A percentile compares a stretch with the other conserved stretches of the same genome.
Evolutionary conservation across 352 stramenopile genomes (phyloP).

Genomic region (Phytophthora cryptogea): DNA sequence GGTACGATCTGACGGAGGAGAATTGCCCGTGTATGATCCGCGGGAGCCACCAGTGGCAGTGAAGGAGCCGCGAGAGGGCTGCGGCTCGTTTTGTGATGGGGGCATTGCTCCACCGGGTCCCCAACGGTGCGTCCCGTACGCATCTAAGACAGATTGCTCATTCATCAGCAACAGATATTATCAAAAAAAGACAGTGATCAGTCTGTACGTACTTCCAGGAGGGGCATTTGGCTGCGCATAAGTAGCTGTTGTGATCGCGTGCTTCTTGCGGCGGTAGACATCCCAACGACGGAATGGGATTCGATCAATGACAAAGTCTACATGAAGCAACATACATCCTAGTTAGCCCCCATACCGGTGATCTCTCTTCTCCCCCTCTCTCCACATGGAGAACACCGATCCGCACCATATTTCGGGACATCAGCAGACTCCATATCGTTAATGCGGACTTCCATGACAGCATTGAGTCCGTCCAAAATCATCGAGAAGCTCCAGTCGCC

Average conservation of each 20-base stretch:
- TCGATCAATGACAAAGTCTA: conserved; percentile 80
- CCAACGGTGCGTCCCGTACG: conserved; percentile 73
- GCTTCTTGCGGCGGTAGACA: conserved; percentile 78
- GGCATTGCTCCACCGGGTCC: conserved; percentile 54
- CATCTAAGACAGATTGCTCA: conserved; percentile 26
- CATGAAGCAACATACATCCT: conserved; percentile 11
- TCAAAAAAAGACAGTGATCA: conserved; percentile 3
- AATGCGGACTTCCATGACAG: conserved; percentile 84
- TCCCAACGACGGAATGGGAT: conserved; percentile 86
- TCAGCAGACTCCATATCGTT: conserved; percentile 78
- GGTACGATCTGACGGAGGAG: conserved; percentile 23
- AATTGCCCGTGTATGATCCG: conserved; percentile 25
- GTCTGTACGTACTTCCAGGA: conserved; percentile 36
- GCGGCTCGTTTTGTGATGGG: conserved; percentile 32
- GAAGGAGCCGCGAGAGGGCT: conserved; percentile 27
- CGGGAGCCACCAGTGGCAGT: conserved; percentile 23
- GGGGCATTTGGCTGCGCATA: conserved; percentile 48
- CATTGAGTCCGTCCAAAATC: conserved; percentile 76
- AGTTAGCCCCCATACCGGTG: conserved; percentile 4
- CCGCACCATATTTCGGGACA: conserved; percentile 83
- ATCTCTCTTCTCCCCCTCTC: no score
- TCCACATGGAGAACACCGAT: neutral
- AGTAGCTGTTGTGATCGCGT: conserved; percentile 37
- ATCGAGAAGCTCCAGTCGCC: conserved; percentile 83
- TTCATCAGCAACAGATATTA: neutral